Evolutionary conservation across 208 protist species (phyloP), one percentile per base, ranked within the genome.

Genomic region (Kentomonas sorsogonicus): DNA sequence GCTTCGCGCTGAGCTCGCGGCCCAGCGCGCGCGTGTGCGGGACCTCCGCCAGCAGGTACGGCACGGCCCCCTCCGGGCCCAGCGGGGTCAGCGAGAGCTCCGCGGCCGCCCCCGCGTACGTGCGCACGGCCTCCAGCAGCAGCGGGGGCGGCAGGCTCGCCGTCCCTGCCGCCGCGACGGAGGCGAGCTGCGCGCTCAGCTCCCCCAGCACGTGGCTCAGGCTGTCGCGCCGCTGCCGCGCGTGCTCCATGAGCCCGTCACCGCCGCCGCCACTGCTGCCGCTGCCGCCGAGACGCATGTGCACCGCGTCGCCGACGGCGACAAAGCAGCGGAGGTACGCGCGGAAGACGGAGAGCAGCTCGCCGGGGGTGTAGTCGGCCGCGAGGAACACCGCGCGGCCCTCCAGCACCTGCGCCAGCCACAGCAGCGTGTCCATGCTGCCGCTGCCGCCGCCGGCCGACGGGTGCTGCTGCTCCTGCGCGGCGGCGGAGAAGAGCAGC

Each of bases 311-410:
- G 33, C 45, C 46, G 56, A 86, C 56, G 9, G 86, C 72, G 15
- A 60, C 48, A n/a, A 83, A 59, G 38, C 69, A 44, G 33, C 72
- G 57, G 39, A 91, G 41, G 59, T 91, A 91, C 16, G 81, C 71
- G n/a, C 58, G 52, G 38, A 91, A 78, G 9, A 91, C 83, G 13
- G 79, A 63, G 15, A 89, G 73, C 53, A 94, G 65, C 75, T 94
- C 87, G 7, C 45, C 57, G 0, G 83, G 77, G 13, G 76, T 89
- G 66, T 89, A 91, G 64, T 91, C 83, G 5, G 81, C 87, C 0
- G 79, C 66, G 5, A 94, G 72, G 55, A 90, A 94, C 10, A 94
- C 53, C 2, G 81, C 74, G 16, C 87, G 69, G 9, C 74, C 62
- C 40, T 72, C 77, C 72, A 91, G 79, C 23, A 50, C 60, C 43